phyloP scores from a whole-genome alignment of 2,329 filamentous ascomycete genomes.

The Aspergillaceae sp. region DNA sequence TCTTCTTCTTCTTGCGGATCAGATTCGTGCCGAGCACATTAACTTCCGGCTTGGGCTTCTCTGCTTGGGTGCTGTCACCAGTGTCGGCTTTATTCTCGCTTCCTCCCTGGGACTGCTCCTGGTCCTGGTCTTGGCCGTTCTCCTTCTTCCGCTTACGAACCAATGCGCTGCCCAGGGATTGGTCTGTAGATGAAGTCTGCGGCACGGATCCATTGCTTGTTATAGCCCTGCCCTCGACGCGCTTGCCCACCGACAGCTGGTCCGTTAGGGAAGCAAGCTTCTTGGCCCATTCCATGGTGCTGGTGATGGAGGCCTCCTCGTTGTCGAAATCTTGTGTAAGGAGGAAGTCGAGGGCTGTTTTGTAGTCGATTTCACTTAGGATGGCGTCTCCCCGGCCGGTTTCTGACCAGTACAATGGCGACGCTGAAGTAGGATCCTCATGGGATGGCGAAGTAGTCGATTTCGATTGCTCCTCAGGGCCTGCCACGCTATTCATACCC shows the following conservation, averaged over 20 bases:
- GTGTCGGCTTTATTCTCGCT: constrained; percentile 6
- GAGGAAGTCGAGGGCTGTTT: constrained; percentile 30
- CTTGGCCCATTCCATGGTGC: constrained; percentile 34
- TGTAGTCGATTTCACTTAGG: constrained; percentile 33
- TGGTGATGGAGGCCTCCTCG: constrained; percentile 27
- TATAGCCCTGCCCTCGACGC: constrained; percentile 23
- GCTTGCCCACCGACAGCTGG: constrained; percentile 27
- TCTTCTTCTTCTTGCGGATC: constrained; percentile 36
- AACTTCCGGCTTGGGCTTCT: constrained; percentile 14
- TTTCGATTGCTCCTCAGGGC: background rate
- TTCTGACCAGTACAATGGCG: constrained; percentile 27
- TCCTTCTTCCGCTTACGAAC: constrained; percentile 36
- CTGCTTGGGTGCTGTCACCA: constrained; percentile 3
- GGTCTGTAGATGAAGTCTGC: constrained; percentile 10
- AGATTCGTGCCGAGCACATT: constrained; percentile 32
- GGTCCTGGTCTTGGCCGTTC: background rate
- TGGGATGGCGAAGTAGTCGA: background rate
- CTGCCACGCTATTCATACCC: constrained; percentile 2
- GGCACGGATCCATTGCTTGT: constrained; percentile 7
- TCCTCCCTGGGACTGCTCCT: constrained; percentile 6
- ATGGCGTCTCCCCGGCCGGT: constrained; percentile 27
- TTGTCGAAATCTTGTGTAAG: constrained; percentile 37
- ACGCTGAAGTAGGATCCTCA: background rate
- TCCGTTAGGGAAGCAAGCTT: constrained; percentile 34
- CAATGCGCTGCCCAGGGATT: constrained; percentile 22